These are phyloP conservation scores for Leccinellum luteum DNA, from an alignment of 768 basidiomycete species.

Conservation along the genomic window DNA sequence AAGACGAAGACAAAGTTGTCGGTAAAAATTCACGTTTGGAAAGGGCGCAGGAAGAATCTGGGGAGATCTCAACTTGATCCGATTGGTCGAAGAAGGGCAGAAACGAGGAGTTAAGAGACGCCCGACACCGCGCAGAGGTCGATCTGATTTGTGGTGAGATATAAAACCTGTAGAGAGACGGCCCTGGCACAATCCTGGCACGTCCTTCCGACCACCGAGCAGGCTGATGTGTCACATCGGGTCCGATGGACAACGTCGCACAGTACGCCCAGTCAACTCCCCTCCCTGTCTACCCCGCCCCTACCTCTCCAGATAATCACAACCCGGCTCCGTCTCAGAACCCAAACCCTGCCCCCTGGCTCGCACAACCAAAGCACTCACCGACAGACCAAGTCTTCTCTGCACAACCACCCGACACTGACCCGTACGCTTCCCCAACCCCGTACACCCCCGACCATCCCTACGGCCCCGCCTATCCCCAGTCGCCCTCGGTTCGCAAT, in stretches of 20 bases:
- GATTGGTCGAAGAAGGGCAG: slow-evolving; percentile 7
- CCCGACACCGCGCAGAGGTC: slow-evolving; percentile 14
- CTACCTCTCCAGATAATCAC: slow-evolving; percentile 29
- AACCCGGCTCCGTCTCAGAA: slow-evolving; percentile 10
- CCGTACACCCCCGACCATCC: slow-evolving; percentile 27
- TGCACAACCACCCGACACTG: slow-evolving; percentile 22
- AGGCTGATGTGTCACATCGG: slow-evolving; percentile 34
- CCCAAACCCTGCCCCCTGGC: slow-evolving; percentile 28
- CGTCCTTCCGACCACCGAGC: slow-evolving; percentile 32
- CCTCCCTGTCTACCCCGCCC: slow-evolving; percentile 32
- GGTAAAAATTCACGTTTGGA: slow-evolving; percentile 4
- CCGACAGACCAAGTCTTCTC: slow-evolving; percentile 31
- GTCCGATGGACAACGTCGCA: slow-evolving; percentile 36
- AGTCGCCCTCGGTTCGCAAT: slow-evolving; percentile 29
- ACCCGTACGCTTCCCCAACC: slow-evolving; percentile 31
- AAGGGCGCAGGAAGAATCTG: slow-evolving; percentile 13
- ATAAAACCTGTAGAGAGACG: slow-evolving; percentile 30
- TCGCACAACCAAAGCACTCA: slow-evolving; percentile 8
- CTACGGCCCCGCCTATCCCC: slow-evolving; percentile 24
- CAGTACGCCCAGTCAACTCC: slow-evolving; percentile 27
- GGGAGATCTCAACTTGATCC: slow-evolving; percentile 6
- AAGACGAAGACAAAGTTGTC: slow-evolving; percentile 16
- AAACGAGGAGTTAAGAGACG: slow-evolving; percentile 22
- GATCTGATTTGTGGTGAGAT: slow-evolving; percentile 19
- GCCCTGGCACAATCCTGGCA: slow-evolving; percentile 28